Conservation (phyloP, 176 grass and related monocot species). For the Avena eriantha region DNA sequence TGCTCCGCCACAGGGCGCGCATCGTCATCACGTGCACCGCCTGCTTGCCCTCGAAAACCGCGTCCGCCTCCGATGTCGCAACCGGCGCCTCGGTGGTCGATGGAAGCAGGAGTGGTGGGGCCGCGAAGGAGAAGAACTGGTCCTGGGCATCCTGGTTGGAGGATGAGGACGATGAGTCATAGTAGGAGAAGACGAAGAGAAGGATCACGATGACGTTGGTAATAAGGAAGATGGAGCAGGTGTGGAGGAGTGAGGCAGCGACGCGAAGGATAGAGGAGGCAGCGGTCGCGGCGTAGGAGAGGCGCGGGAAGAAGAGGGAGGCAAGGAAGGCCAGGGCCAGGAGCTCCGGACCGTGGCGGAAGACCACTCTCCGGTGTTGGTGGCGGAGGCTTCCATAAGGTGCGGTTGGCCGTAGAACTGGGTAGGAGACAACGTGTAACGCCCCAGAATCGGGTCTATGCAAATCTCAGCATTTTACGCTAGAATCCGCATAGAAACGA, state of each 20-base stretch:
- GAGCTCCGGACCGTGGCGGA: slow-evolving; percentile 34
- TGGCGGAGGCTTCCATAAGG: background rate
- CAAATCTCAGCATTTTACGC: too few species aligned
- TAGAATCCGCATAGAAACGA: too few species aligned
- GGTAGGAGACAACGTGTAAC: too few species aligned
- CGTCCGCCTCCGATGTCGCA: background rate
- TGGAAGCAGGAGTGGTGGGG: slow-evolving; percentile 23
- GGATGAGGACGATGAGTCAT: slow-evolving; percentile 20
- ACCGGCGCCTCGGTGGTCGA: background rate
- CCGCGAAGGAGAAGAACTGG: slow-evolving; percentile 26
- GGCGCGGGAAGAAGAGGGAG: slow-evolving; percentile 39
- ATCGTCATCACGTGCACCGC: slow-evolving; percentile 45
- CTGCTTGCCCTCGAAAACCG: slow-evolving; percentile 66
- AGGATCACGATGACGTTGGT: slow-evolving; percentile 64
- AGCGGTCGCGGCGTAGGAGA: slow-evolving; percentile 42
- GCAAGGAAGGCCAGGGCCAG: slow-evolving; percentile 36
- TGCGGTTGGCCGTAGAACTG: background rate
- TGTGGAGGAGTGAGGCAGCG: slow-evolving; percentile 33
- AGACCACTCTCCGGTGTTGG: background rate
- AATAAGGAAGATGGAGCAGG: slow-evolving; percentile 42
- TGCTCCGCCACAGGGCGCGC: slow-evolving; percentile 51
- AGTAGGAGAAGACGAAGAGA: slow-evolving; percentile 53
- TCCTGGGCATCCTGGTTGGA: background rate
- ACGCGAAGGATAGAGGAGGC: slow-evolving; percentile 36
- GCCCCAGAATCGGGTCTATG: too few species aligned